Percentiles rank a stretch among this genome's conserved stretches.
phyloP scores from a whole-genome alignment of 2,329 filamentous ascomycete genomes.

The Trichophaea hybrida region DNA sequence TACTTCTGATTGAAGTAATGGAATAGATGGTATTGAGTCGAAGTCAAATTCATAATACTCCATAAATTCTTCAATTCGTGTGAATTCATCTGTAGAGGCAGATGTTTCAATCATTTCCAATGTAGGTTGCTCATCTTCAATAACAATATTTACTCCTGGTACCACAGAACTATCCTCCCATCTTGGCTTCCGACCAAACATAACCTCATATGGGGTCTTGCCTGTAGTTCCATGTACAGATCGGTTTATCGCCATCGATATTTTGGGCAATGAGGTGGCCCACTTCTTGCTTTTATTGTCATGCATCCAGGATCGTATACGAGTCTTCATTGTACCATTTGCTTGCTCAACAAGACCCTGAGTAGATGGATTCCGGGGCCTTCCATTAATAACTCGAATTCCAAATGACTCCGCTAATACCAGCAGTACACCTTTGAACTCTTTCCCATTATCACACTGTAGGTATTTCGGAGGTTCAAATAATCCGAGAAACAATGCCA shows the following conservation, averaged over 20 bases:
- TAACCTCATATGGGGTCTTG: background rate
- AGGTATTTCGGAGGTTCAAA: conserved; percentile 11
- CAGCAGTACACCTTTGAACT: conserved; percentile 19
- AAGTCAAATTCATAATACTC: too few species aligned
- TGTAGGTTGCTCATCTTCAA: too few species aligned
- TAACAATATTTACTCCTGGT: too few species aligned
- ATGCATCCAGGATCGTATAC: conserved; percentile 12
- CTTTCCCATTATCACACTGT: conserved; percentile 19
- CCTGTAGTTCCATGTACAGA: background rate
- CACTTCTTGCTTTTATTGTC: conserved; percentile 29
- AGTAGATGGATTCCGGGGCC: conserved; percentile 15
- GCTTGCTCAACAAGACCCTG: conserved; percentile 22
- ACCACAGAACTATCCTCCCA: too few species aligned
- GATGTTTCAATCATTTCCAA: too few species aligned
- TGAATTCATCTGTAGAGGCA: too few species aligned
- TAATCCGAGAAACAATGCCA: conserved; percentile 9
- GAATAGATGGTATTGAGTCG: too few species aligned
- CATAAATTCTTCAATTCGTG: too few species aligned
- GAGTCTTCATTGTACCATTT: conserved; percentile 17
- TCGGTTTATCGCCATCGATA: background rate
- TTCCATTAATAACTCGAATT: conserved; percentile 20
- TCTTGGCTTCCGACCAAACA: background rate
- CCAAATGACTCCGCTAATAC: conserved; percentile 9
- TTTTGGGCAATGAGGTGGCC: background rate
- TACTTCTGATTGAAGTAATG: too few species aligned